phyloP scores from a whole-genome alignment of 495 filamentous ascomycete genomes.

The Cenococcum geophilum region DNA sequence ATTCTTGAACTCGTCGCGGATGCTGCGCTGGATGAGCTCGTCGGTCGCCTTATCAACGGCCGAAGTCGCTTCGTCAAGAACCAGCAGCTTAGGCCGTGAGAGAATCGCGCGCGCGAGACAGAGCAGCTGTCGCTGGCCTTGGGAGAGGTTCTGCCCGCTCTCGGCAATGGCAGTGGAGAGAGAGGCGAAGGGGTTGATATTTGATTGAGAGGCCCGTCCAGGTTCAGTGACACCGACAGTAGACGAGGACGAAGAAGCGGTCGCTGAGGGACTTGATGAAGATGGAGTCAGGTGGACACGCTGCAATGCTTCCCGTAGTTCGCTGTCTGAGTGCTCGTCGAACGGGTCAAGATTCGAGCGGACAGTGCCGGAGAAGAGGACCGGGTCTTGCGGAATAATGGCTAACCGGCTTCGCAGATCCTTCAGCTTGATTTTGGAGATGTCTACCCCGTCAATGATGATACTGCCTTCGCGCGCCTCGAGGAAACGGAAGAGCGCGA shows the following conservation, averaged over 20 bases:
- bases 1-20: slow-evolving; percentile 74
- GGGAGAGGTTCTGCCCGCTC: slow-evolving; percentile 73
- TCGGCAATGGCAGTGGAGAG: slow-evolving; percentile 62
- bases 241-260: slow-evolving; percentile 19
- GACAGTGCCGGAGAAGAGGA: slow-evolving; percentile 77
- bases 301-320: slow-evolving; percentile 66
- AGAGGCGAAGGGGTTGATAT: slow-evolving; percentile 54
- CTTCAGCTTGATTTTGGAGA: slow-evolving; percentile 16
- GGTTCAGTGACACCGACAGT: slow-evolving; percentile 28
- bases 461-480: slow-evolving; percentile 19
- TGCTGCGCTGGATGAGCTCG: slow-evolving; percentile 69
- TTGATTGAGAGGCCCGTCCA: slow-evolving; percentile 41
- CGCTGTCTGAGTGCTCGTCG: slow-evolving; percentile 61
- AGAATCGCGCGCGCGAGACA: slow-evolving; percentile 84
- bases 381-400: slow-evolving; percentile 32
- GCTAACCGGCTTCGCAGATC: slow-evolving; percentile 21
- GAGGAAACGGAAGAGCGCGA: slow-evolving; percentile 27
- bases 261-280: slow-evolving; percentile 37
- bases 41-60: slow-evolving; percentile 88
- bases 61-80: slow-evolving; percentile 82
- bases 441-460: slow-evolving; percentile 27
- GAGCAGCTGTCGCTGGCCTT: slow-evolving; percentile 81
- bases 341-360: slow-evolving; percentile 80
- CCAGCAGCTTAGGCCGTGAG: slow-evolving; percentile 70
- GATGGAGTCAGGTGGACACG: slow-evolving; percentile 63